Conservation (phyloP, 108 stramenopile species). For the Halocafeteria seosinensis region DNA sequence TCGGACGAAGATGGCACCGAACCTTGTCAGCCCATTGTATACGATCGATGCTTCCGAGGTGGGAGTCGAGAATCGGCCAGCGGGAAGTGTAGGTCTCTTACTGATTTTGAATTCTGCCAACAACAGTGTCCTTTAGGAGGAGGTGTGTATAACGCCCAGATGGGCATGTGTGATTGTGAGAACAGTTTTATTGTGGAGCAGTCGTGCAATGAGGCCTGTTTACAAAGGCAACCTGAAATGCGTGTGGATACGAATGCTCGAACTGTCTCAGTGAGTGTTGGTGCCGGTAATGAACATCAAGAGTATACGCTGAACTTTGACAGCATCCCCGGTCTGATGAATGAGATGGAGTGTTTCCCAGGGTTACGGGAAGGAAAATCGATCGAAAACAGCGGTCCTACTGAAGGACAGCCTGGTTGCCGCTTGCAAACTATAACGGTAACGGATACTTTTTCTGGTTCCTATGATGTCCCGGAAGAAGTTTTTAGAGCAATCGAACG, state of each 20-base stretch:
- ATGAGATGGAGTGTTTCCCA: too few species aligned
- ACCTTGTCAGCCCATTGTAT: constrained; percentile 47
- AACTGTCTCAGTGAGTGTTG: too few species aligned
- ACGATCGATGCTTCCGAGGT: constrained; percentile 22
- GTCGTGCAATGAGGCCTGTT: constrained; percentile 27
- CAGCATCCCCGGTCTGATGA: too few species aligned
- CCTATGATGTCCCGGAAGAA: background rate
- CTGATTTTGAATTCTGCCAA: constrained; percentile 11
- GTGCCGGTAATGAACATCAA: too few species aligned
- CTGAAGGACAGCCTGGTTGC: background rate
- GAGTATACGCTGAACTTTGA: too few species aligned
- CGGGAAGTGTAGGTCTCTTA: constrained; percentile 18
- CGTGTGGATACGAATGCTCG: too few species aligned
- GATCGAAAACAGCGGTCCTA: background rate
- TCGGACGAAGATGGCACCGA: constrained; percentile 29
- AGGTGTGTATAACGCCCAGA: background rate
- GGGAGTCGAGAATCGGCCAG: constrained; percentile 16
- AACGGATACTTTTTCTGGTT: background rate
- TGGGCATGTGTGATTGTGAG: constrained; percentile 40
- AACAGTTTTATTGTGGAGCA: constrained; percentile 18
- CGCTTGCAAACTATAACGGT: background rate
- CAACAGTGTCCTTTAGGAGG: background rate
- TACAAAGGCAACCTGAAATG: background rate
- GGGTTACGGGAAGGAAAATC: too few species aligned
- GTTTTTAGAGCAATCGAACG: background rate